Conservation (phyloP, 2,329 filamentous ascomycete species). For the Byssoonygena ceratinophila region DNA sequence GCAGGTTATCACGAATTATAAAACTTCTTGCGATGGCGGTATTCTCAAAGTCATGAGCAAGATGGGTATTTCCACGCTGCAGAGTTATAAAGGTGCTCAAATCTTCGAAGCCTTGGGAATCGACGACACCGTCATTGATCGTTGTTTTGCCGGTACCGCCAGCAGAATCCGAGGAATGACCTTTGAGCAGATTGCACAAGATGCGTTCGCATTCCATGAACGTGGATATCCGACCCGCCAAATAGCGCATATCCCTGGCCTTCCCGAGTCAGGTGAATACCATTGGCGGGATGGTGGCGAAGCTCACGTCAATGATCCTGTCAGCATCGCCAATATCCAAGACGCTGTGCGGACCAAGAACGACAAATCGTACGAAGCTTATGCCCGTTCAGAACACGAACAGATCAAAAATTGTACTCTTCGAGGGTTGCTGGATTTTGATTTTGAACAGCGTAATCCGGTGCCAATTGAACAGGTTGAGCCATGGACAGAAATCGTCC, state of each 20-base stretch:
- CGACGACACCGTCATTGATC: conserved; percentile 82
- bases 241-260: conserved; percentile 64
- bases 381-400: conserved; percentile 85
- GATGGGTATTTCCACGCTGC: conserved; percentile 96
- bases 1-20: conserved; percentile 85
- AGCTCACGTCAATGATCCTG: conserved; percentile 87
- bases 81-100: conserved; percentile 94
- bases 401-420: conserved; percentile 95
- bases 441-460: conserved; percentile 73
- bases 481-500: conserved; percentile 95
- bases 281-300: conserved; percentile 97
- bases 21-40: conserved; percentile 89
- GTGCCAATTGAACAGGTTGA: conserved; percentile 95
- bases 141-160: conserved; percentile 88
- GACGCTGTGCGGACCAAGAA: conserved; percentile 95
- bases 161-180: conserved; percentile 91
- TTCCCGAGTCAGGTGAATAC: conserved; percentile 90
- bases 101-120: conserved; percentile 95
- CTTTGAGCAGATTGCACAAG: conserved; percentile 85
- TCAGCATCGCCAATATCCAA: conserved; percentile 91
- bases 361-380: conserved; percentile 96
- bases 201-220: conserved; percentile 90
- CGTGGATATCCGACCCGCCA: conserved; percentile 75
- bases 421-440: conserved; percentile 87
- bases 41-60: conserved; percentile 99